These are phyloP conservation scores for Dothideomycetes sp. DNA, from an alignment of 2,329 filamentous ascomycete species.

Conservation along the genomic window DNA sequence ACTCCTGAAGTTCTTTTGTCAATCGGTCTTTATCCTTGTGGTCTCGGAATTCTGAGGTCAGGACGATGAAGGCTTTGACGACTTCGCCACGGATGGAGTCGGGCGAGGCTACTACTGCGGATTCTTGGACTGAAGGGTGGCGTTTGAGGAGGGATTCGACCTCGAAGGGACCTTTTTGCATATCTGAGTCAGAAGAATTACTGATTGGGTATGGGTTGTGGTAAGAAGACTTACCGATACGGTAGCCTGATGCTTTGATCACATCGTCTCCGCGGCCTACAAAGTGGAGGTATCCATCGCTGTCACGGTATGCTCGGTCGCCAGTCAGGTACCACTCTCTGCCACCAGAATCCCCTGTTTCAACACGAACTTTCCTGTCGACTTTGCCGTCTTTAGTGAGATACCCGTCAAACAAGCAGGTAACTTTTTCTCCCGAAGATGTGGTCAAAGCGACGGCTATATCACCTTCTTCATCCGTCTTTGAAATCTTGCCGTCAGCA, in stretches of 20 bases:
- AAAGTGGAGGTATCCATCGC: slow-evolving; percentile 30
- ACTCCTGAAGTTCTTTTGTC: slow-evolving; percentile 30
- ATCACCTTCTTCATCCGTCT: slow-evolving; percentile 28
- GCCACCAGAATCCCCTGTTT: slow-evolving; percentile 1
- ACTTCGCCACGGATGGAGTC: slow-evolving; percentile 31
- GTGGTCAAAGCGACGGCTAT: slow-evolving; percentile 28
- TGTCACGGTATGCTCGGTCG: slow-evolving; percentile 27
- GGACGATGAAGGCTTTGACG: slow-evolving; percentile 34
- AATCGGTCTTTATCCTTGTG: slow-evolving; percentile 18
- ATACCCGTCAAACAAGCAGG: slow-evolving; percentile 23
- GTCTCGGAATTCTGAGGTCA: slow-evolving; percentile 20
- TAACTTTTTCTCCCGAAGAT: too few relatives aligned
- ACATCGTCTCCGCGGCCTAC: slow-evolving; percentile 30
- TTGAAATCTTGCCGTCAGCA: slow-evolving; percentile 23
- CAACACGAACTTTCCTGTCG: slow-evolving; percentile 17
- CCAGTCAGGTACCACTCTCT: slow-evolving; percentile 30
- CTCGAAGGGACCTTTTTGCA: slow-evolving; percentile 31
- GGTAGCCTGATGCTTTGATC: slow-evolving; percentile 34
- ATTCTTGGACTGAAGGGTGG: slow-evolving; percentile 32
- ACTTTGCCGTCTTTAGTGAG: slow-evolving; percentile 20
- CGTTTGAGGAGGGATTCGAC: slow-evolving; percentile 34
- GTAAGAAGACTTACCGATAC: slow-evolving; percentile 28
- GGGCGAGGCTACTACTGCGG: slow-evolving; percentile 33
- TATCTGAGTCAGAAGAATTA: slow-evolving; percentile 1
- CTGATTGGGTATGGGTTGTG: not conserved